Base-by-base conservation (phyloP, 2,329 filamentous ascomycete genomes). In the Alternaria sp. region DNA sequence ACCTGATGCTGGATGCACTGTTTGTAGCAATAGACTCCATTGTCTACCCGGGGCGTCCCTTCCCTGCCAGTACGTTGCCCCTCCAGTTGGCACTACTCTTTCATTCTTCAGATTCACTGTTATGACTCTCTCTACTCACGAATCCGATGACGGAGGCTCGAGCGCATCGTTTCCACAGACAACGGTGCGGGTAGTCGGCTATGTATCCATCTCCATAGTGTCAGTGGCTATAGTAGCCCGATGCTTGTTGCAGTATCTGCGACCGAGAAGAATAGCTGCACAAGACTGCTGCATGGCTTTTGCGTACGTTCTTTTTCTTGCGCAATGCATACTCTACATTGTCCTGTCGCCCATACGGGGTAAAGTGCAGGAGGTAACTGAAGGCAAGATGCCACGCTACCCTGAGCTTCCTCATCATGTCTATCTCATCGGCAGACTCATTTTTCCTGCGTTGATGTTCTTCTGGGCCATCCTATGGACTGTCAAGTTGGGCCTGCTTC, bases 401-500 rank as follows among this genome's bases (percentile, higher is more conserved):
- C 28, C 30, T 3, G 17, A 32, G 26, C 47, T 51, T 17, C 5
- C 21, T 10, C 4, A 23, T 12, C 43, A 59, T 28, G 28, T 25
- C 26, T 21, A 30, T 19, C 23, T 57, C 17, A 21, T 28, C 0
- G 23, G 43, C 10, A 46, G 46, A 30, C 43, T 63, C 3, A 45
- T 56, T 5, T 63, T 43, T 11, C 21, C 36, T n/a, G 56, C 32
- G 12, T 28, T 59, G 51, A 30, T 46, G 12, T 60, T 40, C 36
- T 63, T 53, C 47, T 62, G 56, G 46, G 19, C 30, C 17, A 51
- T 51, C 6, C 6, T 61, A 15, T 65, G 45, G 58, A 45, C 25
- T 15, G 58, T 61, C 43, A 59, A 65, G 49, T 54, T 59, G 10
- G 59, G 53, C 6, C 25, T 65, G 9, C 50, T 59, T 13, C 25